phyloP scores from a whole-genome alignment of 345 rosid genomes.

The Reutealis trisperma region DNA sequence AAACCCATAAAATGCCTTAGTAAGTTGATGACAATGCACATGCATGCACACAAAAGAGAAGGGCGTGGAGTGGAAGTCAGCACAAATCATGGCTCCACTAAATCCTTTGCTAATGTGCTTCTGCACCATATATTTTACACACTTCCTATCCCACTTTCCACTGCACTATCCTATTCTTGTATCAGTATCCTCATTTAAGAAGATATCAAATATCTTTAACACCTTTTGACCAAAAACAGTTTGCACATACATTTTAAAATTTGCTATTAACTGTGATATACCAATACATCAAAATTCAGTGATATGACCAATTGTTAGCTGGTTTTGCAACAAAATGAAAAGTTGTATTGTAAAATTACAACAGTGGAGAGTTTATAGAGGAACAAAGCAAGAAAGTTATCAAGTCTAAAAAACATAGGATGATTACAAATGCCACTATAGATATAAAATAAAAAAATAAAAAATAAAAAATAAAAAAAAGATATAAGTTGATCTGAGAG shows the following conservation, averaged over 20 bases:
- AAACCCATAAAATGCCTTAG: slow-evolving; percentile 16
- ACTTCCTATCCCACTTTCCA: not conserved
- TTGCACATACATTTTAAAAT: not conserved
- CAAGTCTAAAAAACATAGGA: not conserved
- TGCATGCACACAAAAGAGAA: not conserved
- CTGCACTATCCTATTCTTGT: not conserved
- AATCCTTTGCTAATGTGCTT: not conserved
- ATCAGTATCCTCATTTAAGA: not conserved
- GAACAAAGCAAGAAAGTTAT: not conserved
- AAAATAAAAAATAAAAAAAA: not conserved
- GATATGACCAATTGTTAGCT: not conserved
- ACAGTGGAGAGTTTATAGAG: too few relatives aligned
- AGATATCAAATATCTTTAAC: not conserved
- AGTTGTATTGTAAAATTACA: not conserved
- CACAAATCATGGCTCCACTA: not conserved
- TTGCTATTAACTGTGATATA: not conserved
- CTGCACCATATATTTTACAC: not conserved
- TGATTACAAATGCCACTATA: not conserved
- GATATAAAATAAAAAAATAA: not conserved
- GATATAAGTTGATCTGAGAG: not conserved
- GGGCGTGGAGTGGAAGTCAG: not conserved
- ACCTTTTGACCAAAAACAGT: not conserved
- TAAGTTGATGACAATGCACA: not conserved
- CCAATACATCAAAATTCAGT: not conserved
- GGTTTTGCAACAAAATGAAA: not conserved